Base-by-base conservation (phyloP, 148 eudicot genomes). In the Diospyros lotus region DNA sequence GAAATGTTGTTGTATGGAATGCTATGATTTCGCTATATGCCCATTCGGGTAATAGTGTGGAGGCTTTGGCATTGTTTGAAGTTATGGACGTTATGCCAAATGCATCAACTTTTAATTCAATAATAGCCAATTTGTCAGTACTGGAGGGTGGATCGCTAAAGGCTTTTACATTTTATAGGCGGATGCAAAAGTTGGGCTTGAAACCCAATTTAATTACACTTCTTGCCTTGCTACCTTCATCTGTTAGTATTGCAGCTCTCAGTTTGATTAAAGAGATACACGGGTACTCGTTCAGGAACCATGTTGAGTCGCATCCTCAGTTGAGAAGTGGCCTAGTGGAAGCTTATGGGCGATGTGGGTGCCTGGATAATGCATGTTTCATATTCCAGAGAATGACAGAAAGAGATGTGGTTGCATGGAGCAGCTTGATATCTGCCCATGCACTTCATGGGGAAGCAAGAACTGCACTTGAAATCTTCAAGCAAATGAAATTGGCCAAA, bases 371-470 rank as follows among this genome's bases (percentile, higher is more conserved):
- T 77, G 85, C 85, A 18, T 72, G n/a, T 68, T 58, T 1, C 65
- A 45, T 85, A 5, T 87, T 87, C 53, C 50, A 60, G 11, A 73
- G 85, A 72, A 82, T 87, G 83, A 58, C 13, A 1, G 82, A 80
- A 9, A 85, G 88, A 68, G 90, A 87, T 62, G 90, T 87, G 0
- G 88, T 87, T 52, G 86, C 86, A 0, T 87, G 90, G 90, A 87
- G 90, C 55, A 87, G 90, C 77, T 82, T 87, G 75, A 87, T 87
- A 50, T 87, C 90, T 1, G 90, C 90, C 2, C 81, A 83, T 72
- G 90, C 90, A 3, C 84, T 87, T 38, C 86, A 87, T 66, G 90
- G 90, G 28, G 86, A 85, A 74, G 86, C 88, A 15, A 75, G 13
- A 59, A 73, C 51, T 38, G 86, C 90, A 0, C 70, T 87, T 44